Evolutionary conservation across 1,284 basidiomycete genomes (phyloP), one percentile per base, ranked within the genome.

Genomic region (Phellinidium pouzarii): DNA sequence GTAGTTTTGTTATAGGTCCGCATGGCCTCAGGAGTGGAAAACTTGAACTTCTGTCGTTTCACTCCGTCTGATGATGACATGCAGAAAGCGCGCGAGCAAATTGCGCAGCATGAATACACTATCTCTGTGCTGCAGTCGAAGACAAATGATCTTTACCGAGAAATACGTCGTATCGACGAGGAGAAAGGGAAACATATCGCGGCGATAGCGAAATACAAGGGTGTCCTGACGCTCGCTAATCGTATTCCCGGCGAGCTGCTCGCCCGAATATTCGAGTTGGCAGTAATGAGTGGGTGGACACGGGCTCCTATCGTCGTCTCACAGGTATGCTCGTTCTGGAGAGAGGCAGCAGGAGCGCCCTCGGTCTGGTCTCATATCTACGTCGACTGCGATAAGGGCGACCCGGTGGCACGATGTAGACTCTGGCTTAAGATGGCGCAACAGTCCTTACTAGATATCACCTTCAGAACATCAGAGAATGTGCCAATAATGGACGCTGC

Each of bases 301-400:
- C 71, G 72, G 20, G 78, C 75, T 8, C 80, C 81, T 12, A 62
- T 83, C 17, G 68, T 72, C 42, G 72, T 73, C 40, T 82, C 79
- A 11, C 78, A 81, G 48, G 80, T 83, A 31, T 84, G 80, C 59
- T 71, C 75, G 2, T 67, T 74, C 51, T 85, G 82, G 82, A 71
- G 80, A 48, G 70, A 68, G 58, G 80, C 79, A 0, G 70, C 78
- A 4, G 65, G 63, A 46, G 67, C 70, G 29, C 78, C 80, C 22
- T 67, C 70, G 20, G 72, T 82, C 26, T 84, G 82, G 82, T 78
- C 79, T 3, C 68, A 75, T 58, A 59, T 84, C 49, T 76, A 78
- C 54, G 67, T 81, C 40, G 71, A 80, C 57, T 70, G 71, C 52
- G 72, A 77, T 59, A 66, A 69, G 36, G 62, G 68, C 12, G 65